Evolutionary conservation across 192 early-diverging fungal species (phyloP).

Genomic region (Backusella morwellensis): DNA sequence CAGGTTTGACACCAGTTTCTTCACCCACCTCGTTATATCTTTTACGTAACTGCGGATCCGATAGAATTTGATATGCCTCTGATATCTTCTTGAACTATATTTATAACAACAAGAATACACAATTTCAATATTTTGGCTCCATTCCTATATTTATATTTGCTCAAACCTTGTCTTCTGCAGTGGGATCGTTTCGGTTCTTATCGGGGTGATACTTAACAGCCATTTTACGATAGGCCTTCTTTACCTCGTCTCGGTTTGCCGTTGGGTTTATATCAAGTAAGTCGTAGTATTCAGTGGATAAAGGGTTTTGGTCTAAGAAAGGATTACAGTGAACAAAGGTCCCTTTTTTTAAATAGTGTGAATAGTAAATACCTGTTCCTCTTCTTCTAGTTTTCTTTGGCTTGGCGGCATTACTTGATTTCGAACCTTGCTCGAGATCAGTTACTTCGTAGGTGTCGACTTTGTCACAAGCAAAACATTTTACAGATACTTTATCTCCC

Average conservation of each 20-base stretch:
- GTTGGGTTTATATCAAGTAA: constrained; percentile 70
- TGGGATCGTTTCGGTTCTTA: constrained; percentile 56
- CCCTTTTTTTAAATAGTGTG: too few species aligned
- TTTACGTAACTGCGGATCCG: constrained; percentile 84
- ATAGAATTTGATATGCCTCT: constrained; percentile 95
- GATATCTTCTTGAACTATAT: constrained; percentile 89
- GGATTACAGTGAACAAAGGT: constrained; percentile 22
- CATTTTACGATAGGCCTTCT: constrained; percentile 87
- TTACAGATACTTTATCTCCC: constrained; percentile 41
- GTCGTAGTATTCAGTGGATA: constrained; percentile 89
- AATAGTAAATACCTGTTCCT: constrained; percentile 23
- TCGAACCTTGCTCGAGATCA: constrained; percentile 14
- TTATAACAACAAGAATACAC: neutral
- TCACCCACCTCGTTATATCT: constrained; percentile 88
- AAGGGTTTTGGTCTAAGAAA: constrained; percentile 63
- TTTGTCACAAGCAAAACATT: constrained; percentile 55
- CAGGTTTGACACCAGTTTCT: constrained; percentile 55
- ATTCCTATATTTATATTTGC: neutral
- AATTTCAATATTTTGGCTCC: neutral
- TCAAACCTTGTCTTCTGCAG: constrained; percentile 33
- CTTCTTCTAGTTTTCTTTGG: constrained; percentile 15
- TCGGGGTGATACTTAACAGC: constrained; percentile 93
- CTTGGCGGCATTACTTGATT: neutral
- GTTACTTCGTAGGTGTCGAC: constrained; percentile 42
- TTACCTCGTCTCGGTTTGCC: constrained; percentile 83